Percentiles rank a stretch among this genome's conserved stretches.
These are phyloP conservation scores for Fusarium phyllophilum DNA, from an alignment of 2,329 filamentous ascomycete species.

Conservation along the genomic window DNA sequence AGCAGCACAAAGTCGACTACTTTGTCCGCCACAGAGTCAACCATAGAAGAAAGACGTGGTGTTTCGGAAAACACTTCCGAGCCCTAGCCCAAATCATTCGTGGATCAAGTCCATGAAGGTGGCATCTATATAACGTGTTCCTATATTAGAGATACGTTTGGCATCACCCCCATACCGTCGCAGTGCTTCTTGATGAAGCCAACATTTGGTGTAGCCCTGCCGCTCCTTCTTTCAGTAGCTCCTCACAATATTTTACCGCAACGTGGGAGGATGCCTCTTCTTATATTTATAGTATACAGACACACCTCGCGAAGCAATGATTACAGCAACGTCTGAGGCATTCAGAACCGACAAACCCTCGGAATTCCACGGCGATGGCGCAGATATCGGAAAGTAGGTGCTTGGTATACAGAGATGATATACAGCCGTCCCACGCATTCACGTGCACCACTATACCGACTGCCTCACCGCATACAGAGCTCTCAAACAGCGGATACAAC, in stretches of 20 bases:
- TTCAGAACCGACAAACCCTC: too few species aligned
- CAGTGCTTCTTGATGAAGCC: background rate
- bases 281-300: background rate
- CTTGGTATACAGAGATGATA: too few species aligned
- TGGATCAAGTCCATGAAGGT: background rate
- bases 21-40: background rate
- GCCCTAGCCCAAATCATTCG: background rate
- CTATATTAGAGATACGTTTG: background rate
- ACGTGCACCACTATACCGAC: too few species aligned
- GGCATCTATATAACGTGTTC: background rate
- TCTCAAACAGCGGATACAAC: too few species aligned
- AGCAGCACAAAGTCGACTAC: background rate
- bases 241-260: background rate
- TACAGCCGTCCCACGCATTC: too few species aligned
- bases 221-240: background rate
- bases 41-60: background rate
- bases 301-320: too few species aligned
- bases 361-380: too few species aligned
- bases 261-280: background rate
- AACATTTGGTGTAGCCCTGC: background rate
- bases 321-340: too few species aligned
- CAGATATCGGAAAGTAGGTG: too few species aligned
- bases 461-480: too few species aligned
- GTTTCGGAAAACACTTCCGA: background rate
- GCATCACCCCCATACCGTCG: background rate